phyloP scores from a whole-genome alignment of 805 yeast genomes.

The Yamadazyma paraphyllophila region DNA sequence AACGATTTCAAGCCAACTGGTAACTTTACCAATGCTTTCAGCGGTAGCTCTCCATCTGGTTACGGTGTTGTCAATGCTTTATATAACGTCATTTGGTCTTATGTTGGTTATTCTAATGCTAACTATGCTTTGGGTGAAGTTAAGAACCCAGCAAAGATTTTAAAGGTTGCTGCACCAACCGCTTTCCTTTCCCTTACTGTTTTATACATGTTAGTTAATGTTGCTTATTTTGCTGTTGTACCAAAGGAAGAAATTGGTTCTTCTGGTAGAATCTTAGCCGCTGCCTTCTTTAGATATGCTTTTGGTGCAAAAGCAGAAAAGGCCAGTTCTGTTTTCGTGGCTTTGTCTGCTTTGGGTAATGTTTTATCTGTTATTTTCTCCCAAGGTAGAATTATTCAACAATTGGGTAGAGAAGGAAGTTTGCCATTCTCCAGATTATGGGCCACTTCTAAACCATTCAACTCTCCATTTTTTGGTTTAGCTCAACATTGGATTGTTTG shows the following conservation, averaged over 20 bases:
- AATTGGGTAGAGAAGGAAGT: conserved; percentile 78
- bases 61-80: conserved; percentile 72
- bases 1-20: conserved; percentile 50
- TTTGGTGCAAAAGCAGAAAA: conserved; percentile 67
- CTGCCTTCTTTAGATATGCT: conserved; percentile 68
- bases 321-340: conserved; percentile 78
- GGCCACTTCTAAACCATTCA: conserved; percentile 70
- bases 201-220: conserved; percentile 71
- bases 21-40: conserved; percentile 59
- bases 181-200: conserved; percentile 62
- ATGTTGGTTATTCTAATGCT: conserved; percentile 78
- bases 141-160: conserved; percentile 67
- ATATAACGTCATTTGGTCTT: conserved; percentile 83
- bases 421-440: conserved; percentile 72
- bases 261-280: conserved; percentile 74
- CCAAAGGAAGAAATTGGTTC: conserved; percentile 57
- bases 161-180: conserved; percentile 71
- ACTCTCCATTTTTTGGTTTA: conserved; percentile 70
- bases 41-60: conserved; percentile 54
- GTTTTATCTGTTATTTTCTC: conserved; percentile 77
- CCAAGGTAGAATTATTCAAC: conserved; percentile 79
- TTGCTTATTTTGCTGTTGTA: conserved; percentile 81
- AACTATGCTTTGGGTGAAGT: conserved; percentile 82
- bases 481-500: conserved; percentile 77
- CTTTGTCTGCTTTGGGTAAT: conserved; percentile 78